Percentiles rank a stretch among this genome's conserved stretches.
Conservation (phyloP, 768 basidiomycete genomes). For the Boletus reticulatus region DNA sequence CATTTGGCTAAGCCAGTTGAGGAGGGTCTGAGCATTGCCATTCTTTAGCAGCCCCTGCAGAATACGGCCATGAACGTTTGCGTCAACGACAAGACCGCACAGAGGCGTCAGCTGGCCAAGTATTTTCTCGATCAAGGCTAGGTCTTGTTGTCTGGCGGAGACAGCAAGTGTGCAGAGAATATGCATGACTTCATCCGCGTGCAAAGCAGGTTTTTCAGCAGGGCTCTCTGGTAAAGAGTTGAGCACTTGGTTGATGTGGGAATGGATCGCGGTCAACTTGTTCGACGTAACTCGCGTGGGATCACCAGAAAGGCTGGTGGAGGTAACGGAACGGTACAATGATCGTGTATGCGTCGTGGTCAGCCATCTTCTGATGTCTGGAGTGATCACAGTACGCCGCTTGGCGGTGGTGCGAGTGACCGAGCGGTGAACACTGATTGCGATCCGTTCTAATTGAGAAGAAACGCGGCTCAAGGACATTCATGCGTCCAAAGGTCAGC, state of each 20-base stretch:
- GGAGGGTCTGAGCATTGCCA: slow-evolving; percentile 42
- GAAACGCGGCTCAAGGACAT: slow-evolving; percentile 51
- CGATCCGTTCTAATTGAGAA: slow-evolving; percentile 29
- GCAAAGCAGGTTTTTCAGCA: slow-evolving; percentile 11
- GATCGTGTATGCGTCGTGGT: slow-evolving; percentile 9
- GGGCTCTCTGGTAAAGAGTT: slow-evolving; percentile 13
- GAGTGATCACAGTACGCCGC: slow-evolving; percentile 6
- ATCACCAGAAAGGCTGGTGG: slow-evolving; percentile 5
- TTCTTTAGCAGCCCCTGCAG: slow-evolving; percentile 46
- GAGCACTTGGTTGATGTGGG: slow-evolving; percentile 23
- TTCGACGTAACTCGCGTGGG: slow-evolving; percentile 11
- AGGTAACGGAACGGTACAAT: background rate
- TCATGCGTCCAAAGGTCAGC: slow-evolving; percentile 44
- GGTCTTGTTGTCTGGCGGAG: slow-evolving; percentile 52
- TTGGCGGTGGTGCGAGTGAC: slow-evolving; percentile 10
- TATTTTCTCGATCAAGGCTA: slow-evolving; percentile 53
- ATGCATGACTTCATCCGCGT: slow-evolving; percentile 31
- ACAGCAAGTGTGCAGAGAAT: slow-evolving; percentile 46
- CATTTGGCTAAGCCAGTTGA: slow-evolving; percentile 55
- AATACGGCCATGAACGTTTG: slow-evolving; percentile 48
- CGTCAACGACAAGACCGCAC: slow-evolving; percentile 45
- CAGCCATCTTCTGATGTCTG: slow-evolving; percentile 24
- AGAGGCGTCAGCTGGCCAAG: slow-evolving; percentile 47
- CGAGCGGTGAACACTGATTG: slow-evolving; percentile 24
- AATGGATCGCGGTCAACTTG: slow-evolving; percentile 22